Percentiles rank a stretch among this genome's conserved stretches.
Conservation (phyloP, 2,329 filamentous ascomycete genomes). For the Calonectria montana region DNA sequence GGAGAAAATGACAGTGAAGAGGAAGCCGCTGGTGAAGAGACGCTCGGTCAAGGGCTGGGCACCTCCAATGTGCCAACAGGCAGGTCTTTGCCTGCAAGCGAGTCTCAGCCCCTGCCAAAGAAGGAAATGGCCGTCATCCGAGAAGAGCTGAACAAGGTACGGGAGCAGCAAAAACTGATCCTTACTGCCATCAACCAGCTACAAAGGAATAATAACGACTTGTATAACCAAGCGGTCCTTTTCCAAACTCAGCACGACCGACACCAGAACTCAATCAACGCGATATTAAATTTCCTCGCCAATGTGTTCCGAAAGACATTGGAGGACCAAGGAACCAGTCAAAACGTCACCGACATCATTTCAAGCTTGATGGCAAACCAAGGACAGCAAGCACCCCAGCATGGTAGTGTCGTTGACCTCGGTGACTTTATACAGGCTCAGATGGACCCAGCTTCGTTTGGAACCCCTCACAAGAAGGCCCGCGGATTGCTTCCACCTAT, state of each 20-base stretch:
- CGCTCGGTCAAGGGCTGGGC: slow-evolving; percentile 35
- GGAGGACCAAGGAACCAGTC: slow-evolving; percentile 80
- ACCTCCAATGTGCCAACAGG: slow-evolving; percentile 33
- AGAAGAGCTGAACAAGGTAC: slow-evolving; percentile 83
- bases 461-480: slow-evolving; percentile 60
- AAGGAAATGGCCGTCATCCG: slow-evolving; percentile 84
- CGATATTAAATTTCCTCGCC: slow-evolving; percentile 96
- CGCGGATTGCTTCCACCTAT: slow-evolving; percentile 67
- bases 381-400: slow-evolving; percentile 56
- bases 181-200: slow-evolving; percentile 83
- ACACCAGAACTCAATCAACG: slow-evolving; percentile 99
- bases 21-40: slow-evolving; percentile 58
- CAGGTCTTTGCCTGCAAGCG: slow-evolving; percentile 55
- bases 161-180: slow-evolving; percentile 88
- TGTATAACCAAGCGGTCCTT: slow-evolving; percentile 87
- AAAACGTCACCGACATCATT: slow-evolving; percentile 88
- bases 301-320: slow-evolving; percentile 96
- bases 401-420: slow-evolving; percentile 71
- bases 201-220: slow-evolving; percentile 85
- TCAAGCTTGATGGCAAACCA: slow-evolving; percentile 76
- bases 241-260: slow-evolving; percentile 94
- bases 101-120: slow-evolving; percentile 64
- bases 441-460: slow-evolving; percentile 51
- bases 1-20: slow-evolving; percentile 78
- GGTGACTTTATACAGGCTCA: slow-evolving; percentile 67